Evolutionary conservation across 208 protist species (phyloP).

Genomic region (Borovskyia barvae): DNA sequence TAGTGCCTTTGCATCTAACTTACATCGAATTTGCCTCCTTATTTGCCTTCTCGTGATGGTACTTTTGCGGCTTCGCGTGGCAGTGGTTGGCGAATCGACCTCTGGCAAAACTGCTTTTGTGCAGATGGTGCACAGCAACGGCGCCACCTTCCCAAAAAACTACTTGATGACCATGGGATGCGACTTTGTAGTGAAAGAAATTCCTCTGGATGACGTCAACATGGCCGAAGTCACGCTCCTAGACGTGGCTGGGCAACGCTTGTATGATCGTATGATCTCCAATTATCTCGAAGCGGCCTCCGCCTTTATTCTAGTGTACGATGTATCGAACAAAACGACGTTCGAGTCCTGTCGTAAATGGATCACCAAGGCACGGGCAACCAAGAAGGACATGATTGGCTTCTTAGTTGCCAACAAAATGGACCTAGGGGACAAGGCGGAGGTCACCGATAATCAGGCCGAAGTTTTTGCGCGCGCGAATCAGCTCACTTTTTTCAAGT

Average conservation of each 20-base stretch:
- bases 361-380: conserved; percentile 46
- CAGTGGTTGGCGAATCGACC: conserved; percentile 84
- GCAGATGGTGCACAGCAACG: conserved; percentile 91
- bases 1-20: background rate
- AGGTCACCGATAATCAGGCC: conserved; percentile 86
- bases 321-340: conserved; percentile 87
- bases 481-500: conserved; percentile 82
- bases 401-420: conserved; percentile 89
- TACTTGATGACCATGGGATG: conserved; percentile 93
- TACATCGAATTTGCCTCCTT: background rate
- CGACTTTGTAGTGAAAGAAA: conserved; percentile 90
- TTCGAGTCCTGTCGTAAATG: conserved; percentile 89
- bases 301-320: conserved; percentile 89
- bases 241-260: conserved; percentile 83
- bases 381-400: conserved; percentile 68
- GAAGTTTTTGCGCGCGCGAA: conserved; percentile 74
- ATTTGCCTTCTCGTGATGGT: conserved; percentile 54
- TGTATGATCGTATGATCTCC: conserved; percentile 80
- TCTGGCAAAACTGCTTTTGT: conserved; percentile 91
- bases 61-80: conserved; percentile 76
- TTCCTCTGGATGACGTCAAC: conserved; percentile 72
- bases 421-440: conserved; percentile 82
- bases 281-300: conserved; percentile 60
- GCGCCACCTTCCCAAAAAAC: conserved; percentile 84
- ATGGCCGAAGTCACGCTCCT: conserved; percentile 86